Evolutionary conservation across 306 rosid species (phyloP), one percentile per base, ranked within the genome.

Genomic region (Albizia julibrissin): DNA sequence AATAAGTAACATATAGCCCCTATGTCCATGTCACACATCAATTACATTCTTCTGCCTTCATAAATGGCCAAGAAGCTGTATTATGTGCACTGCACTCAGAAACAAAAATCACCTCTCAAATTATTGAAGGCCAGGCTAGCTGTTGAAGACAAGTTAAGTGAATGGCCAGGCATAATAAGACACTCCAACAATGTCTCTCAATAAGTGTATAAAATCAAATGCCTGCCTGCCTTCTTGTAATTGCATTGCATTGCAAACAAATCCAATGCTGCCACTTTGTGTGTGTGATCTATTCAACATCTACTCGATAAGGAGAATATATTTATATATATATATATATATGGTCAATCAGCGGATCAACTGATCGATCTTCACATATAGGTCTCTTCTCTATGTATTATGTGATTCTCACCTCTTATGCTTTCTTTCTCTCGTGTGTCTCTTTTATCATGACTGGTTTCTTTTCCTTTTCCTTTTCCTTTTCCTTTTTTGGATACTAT

Each of bases 11-110:
- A 62, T 12, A 15, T 16, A 8, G 26, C 14, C 24, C 49, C 70
- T 69, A 81, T 79, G 84, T 66, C 68, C 34, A 33, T 54, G 22
- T 76, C 86, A 79, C 24, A 22, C 65, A 10, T 10, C 66, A 24
- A 24, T 69, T 27, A 5, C 69, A 10, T 5, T 75, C 74, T 75
- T 43, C 80, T 11, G 37, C 77, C 84, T 54, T 50, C 76, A 82
- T 82, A 64, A 86, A 79, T 69, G 78, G 15, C 75, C 13, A 42
- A 69, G 77, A 83, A 77, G 76, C 19, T 83, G 84, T 80, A 83
- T 10, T 42, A 10, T 74, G 59, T 52, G 59, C 4, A 52, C 66
- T 76, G 77, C 46, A 66, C 40, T 64, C 3, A 4, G 42, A 1
- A 2, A 54, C 10, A 54, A 54, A 21, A 21, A 54, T 54, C 62